These are phyloP conservation scores for Prunus campanulata DNA, from an alignment of 306 rosid species.

Conservation along the genomic window DNA sequence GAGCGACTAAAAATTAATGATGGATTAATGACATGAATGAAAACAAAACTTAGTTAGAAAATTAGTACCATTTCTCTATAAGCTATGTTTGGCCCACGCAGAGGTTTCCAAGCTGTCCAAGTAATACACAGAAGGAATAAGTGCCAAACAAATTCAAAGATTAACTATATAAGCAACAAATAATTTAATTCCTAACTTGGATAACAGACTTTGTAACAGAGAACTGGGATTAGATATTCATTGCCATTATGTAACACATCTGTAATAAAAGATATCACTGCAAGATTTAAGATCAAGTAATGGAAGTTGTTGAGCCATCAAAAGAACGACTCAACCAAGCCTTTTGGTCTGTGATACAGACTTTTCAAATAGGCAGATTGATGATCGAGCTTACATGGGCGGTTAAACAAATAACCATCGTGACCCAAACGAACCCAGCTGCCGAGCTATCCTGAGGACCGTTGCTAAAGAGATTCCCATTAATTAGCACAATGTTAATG, in stretches of 20 bases:
- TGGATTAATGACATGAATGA: background rate
- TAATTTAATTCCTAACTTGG: background rate
- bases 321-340: background rate
- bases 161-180: background rate
- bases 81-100: conserved; percentile 9
- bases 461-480: background rate
- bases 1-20: background rate
- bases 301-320: background rate
- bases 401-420: background rate
- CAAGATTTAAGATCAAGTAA: background rate
- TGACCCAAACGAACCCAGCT: background rate
- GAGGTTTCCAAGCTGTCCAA: conserved; percentile 25
- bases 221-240: background rate
- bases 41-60: background rate
- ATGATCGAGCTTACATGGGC: background rate
- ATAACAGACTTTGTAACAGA: background rate
- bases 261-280: no score
- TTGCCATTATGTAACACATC: background rate
- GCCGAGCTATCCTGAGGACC: background rate
- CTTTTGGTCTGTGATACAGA: background rate
- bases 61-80: conserved; percentile 30
- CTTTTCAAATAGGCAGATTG: background rate
- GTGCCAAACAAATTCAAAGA: background rate
- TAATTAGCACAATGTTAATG: background rate
- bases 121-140: conserved; percentile 2